Conservation (phyloP, 2,329 filamentous ascomycete species). For the Sphaerulina vaccinii region DNA sequence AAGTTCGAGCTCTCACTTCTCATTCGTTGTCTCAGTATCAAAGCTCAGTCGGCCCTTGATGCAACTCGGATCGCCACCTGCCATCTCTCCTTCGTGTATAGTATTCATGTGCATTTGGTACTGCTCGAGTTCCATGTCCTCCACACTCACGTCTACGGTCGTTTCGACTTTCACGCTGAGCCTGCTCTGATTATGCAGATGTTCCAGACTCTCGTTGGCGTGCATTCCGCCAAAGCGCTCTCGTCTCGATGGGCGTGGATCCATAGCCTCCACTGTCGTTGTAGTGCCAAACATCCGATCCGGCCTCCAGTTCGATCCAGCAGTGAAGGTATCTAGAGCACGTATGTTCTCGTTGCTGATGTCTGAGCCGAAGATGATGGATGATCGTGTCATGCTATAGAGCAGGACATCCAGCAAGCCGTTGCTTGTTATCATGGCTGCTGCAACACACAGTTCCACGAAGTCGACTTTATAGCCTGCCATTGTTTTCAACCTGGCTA, state of each 20-base stretch:
- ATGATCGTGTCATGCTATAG: slow-evolving; percentile 55
- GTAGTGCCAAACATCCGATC: slow-evolving; percentile 29
- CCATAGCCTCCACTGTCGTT: slow-evolving; percentile 45
- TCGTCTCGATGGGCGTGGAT: slow-evolving; percentile 61
- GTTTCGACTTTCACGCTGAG: slow-evolving; percentile 14
- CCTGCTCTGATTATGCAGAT: not conserved
- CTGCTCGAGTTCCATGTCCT: slow-evolving; percentile 8
- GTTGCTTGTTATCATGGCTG: slow-evolving; percentile 57
- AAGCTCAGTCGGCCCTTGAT: not conserved
- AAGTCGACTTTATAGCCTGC: slow-evolving; percentile 44
- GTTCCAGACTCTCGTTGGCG: slow-evolving; percentile 6
- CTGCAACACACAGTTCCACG: slow-evolving; percentile 50
- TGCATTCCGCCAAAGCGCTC: not conserved
- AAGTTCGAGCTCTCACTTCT: not conserved
- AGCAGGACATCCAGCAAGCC: slow-evolving; percentile 58
- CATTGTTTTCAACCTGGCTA: slow-evolving; percentile 62
- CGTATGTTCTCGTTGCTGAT: slow-evolving; percentile 34
- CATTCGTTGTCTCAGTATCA: not conserved
- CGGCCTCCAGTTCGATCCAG: slow-evolving; percentile 16
- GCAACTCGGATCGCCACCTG: not conserved
- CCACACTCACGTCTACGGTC: slow-evolving; percentile 13
- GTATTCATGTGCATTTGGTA: not conserved
- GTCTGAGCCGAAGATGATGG: slow-evolving; percentile 54
- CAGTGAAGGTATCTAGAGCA: slow-evolving; percentile 28
- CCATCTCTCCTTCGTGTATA: not conserved